A percentile compares a stretch with the other conserved stretches of the same genome.
These are phyloP conservation scores for Gnomoniopsis smithogilvyi DNA, from an alignment of 2,329 filamentous ascomycete species.

Conservation along the genomic window DNA sequence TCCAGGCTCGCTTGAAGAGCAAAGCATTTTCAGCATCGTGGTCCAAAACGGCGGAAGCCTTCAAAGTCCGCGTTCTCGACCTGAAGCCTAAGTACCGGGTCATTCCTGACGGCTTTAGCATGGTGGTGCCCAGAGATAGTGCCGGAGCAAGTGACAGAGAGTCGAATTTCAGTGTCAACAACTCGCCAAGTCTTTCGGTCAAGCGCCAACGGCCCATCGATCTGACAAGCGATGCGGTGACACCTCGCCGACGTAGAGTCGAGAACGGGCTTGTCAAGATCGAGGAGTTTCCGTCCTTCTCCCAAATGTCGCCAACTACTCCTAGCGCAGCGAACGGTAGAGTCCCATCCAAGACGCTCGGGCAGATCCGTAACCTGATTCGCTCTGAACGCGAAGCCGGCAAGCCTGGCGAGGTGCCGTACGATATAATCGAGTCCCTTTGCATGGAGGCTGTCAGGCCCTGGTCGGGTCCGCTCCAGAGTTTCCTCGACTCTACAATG, in stretches of 20 bases:
- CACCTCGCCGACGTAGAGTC: conserved; percentile 16
- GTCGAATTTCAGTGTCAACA: conserved; percentile 26
- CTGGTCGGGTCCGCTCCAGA: conserved; percentile 53
- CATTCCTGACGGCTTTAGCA: conserved; percentile 22
- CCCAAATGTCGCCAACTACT: conserved; percentile 8
- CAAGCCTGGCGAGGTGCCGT: conserved; percentile 55
- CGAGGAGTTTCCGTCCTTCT: conserved; percentile 18
- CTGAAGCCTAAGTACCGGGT: conserved; percentile 47
- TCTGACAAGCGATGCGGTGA: conserved; percentile 5
- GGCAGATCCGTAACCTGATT: conserved; percentile 53
- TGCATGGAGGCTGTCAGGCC: conserved; percentile 53
- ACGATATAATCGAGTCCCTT: conserved; percentile 57
- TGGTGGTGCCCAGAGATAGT: conserved; percentile 25
- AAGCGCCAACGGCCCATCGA: conserved; percentile 13
- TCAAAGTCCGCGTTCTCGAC: conserved; percentile 44
- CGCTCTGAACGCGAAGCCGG: conserved; percentile 52
- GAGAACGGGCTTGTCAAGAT: conserved; percentile 21
- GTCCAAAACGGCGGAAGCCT: conserved; percentile 45
- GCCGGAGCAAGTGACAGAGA: conserved; percentile 35
- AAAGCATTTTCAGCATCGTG: conserved; percentile 43
- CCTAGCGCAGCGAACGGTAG: conserved; percentile 1
- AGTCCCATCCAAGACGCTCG: conserved; percentile 36
- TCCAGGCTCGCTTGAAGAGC: conserved; percentile 52
- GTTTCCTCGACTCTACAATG: conserved; percentile 46
- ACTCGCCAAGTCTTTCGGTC: conserved; percentile 12